These are phyloP conservation scores for Pyrus hybrid DNA, from an alignment of 331 rosid species.

Conservation along the genomic window DNA sequence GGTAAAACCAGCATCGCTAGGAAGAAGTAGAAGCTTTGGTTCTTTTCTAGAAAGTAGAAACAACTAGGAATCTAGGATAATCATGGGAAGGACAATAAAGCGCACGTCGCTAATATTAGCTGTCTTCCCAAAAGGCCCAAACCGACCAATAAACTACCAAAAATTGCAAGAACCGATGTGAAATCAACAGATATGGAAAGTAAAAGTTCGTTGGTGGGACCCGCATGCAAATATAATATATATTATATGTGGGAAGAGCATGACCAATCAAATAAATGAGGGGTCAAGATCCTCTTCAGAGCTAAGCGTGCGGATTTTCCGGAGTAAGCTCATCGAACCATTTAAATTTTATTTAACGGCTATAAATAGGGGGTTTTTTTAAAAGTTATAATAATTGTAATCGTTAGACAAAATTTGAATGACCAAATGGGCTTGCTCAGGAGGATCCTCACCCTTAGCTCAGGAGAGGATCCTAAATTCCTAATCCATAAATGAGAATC, in stretches of 20 bases:
- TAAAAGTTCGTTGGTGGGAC: neutral
- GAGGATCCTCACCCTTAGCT: too few species aligned
- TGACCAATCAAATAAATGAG: neutral
- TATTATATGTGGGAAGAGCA: neutral
- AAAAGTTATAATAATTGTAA: too few species aligned
- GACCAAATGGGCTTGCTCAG: too few species aligned
- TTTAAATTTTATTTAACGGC: too few species aligned
- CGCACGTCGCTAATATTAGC: constrained; percentile 24
- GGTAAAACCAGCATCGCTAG: neutral
- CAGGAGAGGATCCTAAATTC: too few species aligned
- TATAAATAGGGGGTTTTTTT: too few species aligned
- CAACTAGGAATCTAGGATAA: neutral
- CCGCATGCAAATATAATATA: neutral
- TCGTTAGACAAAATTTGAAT: too few species aligned
- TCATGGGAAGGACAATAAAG: neutral
- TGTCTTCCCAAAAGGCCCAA: constrained; percentile 8
- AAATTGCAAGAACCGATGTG: neutral
- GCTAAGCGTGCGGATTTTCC: too few species aligned
- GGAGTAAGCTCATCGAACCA: too few species aligned
- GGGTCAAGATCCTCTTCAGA: too few species aligned
- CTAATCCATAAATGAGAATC: too few species aligned
- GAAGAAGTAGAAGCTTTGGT: neutral
- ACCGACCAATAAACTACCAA: constrained; percentile 10
- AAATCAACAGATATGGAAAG: neutral
- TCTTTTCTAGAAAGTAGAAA: neutral